Percentiles rank a stretch among this genome's conserved stretches.
Evolutionary conservation across 768 basidiomycete species (phyloP).

Genomic region (Omphalotus guepiniiformis): DNA sequence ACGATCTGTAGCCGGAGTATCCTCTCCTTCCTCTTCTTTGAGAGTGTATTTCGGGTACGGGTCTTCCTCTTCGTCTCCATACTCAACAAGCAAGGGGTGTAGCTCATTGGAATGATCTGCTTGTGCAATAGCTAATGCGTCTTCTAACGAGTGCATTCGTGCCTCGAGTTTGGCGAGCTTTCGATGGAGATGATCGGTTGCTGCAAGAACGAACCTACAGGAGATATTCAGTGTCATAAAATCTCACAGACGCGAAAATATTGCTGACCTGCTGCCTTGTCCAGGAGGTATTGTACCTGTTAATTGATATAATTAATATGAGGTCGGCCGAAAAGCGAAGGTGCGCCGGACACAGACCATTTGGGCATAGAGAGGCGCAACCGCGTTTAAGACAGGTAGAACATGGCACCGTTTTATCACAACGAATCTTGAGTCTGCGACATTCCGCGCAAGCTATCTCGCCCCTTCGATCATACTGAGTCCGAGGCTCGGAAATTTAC

Average conservation of each 20-base stretch:
- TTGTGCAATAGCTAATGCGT: slow-evolving; percentile 47
- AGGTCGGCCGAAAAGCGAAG: background rate
- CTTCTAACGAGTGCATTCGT: slow-evolving; percentile 50
- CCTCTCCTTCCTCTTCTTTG: slow-evolving; percentile 19
- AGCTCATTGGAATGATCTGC: slow-evolving; percentile 31
- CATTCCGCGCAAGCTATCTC: slow-evolving; percentile 44
- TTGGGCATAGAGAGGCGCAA: slow-evolving; percentile 47
- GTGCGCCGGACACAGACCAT: slow-evolving; percentile 38
- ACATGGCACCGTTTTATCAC: slow-evolving; percentile 28
- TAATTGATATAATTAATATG: background rate
- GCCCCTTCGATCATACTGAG: slow-evolving; percentile 21
- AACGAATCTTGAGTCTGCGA: slow-evolving; percentile 32
- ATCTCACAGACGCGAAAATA: background rate
- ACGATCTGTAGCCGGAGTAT: slow-evolving; percentile 27
- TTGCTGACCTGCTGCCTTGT: slow-evolving; percentile 45
- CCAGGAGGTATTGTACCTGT: slow-evolving; percentile 52
- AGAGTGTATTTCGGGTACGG: slow-evolving; percentile 25
- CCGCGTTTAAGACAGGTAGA: slow-evolving; percentile 51
- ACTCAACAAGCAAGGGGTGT: slow-evolving; percentile 38
- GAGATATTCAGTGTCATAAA: background rate
- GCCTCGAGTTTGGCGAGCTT: slow-evolving; percentile 43
- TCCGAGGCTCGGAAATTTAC: background rate
- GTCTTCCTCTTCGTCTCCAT: slow-evolving; percentile 27
- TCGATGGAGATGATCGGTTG: slow-evolving; percentile 48
- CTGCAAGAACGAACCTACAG: slow-evolving; percentile 46